These are phyloP conservation scores for Gossypium thurberi DNA, from an alignment of 345 rosid genomes.

Conservation along the genomic window DNA sequence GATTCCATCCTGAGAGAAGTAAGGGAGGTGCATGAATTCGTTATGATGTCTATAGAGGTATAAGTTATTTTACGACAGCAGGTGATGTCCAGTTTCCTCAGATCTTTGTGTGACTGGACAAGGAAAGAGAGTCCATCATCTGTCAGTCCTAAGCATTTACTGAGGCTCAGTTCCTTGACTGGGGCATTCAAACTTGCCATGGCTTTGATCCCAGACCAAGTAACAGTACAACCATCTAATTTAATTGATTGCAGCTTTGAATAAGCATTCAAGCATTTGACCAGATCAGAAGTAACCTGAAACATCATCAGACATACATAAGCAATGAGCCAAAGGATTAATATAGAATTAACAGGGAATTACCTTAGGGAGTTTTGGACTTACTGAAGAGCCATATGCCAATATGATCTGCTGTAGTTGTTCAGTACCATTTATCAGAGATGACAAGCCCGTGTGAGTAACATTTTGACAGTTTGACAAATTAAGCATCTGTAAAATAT, in stretches of 20 bases:
- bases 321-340: slow-evolving; percentile 3
- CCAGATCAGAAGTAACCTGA: slow-evolving; percentile 18
- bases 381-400: slow-evolving; percentile 32
- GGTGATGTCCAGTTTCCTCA: slow-evolving; percentile 39
- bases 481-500: slow-evolving; percentile 29
- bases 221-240: slow-evolving; percentile 35
- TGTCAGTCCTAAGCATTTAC: slow-evolving; percentile 35
- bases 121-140: slow-evolving; percentile 37
- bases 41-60: slow-evolving; percentile 28
- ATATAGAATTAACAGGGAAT: neutral
- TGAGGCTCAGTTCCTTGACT: slow-evolving; percentile 34
- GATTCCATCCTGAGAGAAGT: slow-evolving; percentile 45
- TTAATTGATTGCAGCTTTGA: slow-evolving; percentile 30
- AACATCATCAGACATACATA: neutral
- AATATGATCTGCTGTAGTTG: slow-evolving; percentile 29
- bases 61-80: slow-evolving; percentile 43
- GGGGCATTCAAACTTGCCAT: slow-evolving; percentile 26
- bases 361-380: slow-evolving; percentile 16
- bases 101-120: slow-evolving; percentile 26
- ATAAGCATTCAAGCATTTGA: slow-evolving; percentile 27
- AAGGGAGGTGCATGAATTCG: slow-evolving; percentile 33
- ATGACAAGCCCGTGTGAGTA: slow-evolving; percentile 33
- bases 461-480: slow-evolving; percentile 42
- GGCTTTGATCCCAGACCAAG: slow-evolving; percentile 33
- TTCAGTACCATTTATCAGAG: slow-evolving; percentile 28